Evolutionary conservation across 2,329 filamentous ascomycete genomes (phyloP).

Genomic region (Cladophialophora immunda): DNA sequence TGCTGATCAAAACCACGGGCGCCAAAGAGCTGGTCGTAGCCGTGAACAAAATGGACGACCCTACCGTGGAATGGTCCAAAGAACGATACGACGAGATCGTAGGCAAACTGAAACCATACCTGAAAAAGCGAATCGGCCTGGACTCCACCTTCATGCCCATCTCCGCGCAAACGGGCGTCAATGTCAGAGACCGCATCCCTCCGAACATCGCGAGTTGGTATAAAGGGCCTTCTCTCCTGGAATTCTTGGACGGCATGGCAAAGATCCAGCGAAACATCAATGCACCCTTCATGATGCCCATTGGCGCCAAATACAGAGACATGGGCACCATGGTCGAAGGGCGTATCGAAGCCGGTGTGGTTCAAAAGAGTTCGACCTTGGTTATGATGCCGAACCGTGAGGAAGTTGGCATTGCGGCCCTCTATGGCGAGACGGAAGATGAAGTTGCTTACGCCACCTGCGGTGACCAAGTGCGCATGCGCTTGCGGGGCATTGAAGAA

Average conservation of each 20-base stretch:
- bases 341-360: conserved; percentile 92
- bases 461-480: conserved; percentile 92
- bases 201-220: conserved; percentile 83
- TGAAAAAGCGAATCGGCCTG: conserved; percentile 73
- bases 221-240: conserved; percentile 86
- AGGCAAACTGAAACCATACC: conserved; percentile 83
- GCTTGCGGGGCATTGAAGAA: conserved; percentile 93
- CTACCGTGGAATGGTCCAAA: conserved; percentile 94
- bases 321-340: conserved; percentile 98
- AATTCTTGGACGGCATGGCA: conserved; percentile 94
- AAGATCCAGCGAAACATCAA: conserved; percentile 94
- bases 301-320: conserved; percentile 95
- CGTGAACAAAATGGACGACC: conserved; percentile 99
- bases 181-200: conserved; percentile 88
- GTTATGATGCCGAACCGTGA: conserved; percentile 97
- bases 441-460: conserved; percentile 83
- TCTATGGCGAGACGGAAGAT: conserved; percentile 96
- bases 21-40: conserved; percentile 95
- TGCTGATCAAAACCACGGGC: conserved; percentile 97
- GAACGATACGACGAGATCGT: conserved; percentile 93
- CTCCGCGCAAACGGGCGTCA: conserved; percentile 83
- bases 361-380: conserved; percentile 86
- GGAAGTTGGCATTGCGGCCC: conserved; percentile 78
- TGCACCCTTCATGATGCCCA: conserved; percentile 98
- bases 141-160: conserved; percentile 97